phyloP scores from a whole-genome alignment of 352 stramenopile species.

The Phytophthora agathidicida region DNA sequence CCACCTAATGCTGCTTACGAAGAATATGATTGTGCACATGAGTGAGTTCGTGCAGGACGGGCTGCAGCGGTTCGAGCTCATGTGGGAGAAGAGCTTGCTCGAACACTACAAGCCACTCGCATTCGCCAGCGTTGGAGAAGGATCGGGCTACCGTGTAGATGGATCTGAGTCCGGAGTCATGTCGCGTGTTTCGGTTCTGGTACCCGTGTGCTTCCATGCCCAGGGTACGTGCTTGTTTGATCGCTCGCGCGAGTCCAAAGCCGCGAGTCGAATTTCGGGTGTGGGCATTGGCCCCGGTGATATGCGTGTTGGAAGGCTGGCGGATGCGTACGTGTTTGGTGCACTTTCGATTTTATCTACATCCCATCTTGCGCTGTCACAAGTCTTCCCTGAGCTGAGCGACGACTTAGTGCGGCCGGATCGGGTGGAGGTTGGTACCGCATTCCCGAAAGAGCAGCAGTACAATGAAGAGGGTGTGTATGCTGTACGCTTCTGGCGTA shows the following conservation, averaged over 20 bases:
- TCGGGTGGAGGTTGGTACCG: conserved; percentile 56
- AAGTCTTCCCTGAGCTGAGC: conserved; percentile 74
- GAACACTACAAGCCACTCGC: conserved; percentile 82
- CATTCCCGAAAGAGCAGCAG: conserved; percentile 75
- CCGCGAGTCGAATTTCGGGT: conserved; percentile 56
- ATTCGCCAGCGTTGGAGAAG: conserved; percentile 75
- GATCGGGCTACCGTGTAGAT: conserved; percentile 74
- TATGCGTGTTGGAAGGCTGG: conserved; percentile 67
- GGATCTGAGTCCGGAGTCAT: conserved; percentile 54
- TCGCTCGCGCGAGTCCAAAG: conserved; percentile 58
- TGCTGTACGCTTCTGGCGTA: conserved; percentile 84
- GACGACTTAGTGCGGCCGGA: conserved; percentile 64
- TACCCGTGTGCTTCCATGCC: conserved; percentile 80
- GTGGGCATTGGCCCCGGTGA: conserved; percentile 73
- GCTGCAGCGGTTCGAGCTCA: conserved; percentile 78
- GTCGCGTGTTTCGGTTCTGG: conserved; percentile 76
- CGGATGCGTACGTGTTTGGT: conserved; percentile 82
- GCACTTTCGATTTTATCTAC: conserved; percentile 85
- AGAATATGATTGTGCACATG: conserved; percentile 87
- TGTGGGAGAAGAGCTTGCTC: conserved; percentile 86
- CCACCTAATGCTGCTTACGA: conserved; percentile 79
- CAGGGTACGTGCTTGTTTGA: conserved; percentile 85
- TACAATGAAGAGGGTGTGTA: conserved; percentile 92
- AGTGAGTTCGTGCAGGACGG: conserved; percentile 85
- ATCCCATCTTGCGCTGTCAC: conserved; percentile 71